These are phyloP conservation scores for Allium fistulosum DNA, from an alignment of 106 monocot species.

Conservation along the genomic window DNA sequence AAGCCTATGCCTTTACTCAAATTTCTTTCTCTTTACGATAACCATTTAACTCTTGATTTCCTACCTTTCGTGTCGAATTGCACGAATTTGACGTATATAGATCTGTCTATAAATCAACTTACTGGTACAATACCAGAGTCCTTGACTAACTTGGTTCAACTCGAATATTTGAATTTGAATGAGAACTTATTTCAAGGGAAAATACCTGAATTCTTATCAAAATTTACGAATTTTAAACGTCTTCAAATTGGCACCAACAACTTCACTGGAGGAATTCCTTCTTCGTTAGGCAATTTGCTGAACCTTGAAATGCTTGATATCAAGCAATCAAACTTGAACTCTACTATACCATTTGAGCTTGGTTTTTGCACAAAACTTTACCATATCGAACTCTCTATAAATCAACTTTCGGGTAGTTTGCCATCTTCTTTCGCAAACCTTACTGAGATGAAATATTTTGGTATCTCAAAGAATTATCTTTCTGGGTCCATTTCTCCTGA, in stretches of 20 bases:
- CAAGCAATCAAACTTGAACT: constrained; percentile 14
- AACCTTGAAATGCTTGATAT: constrained; percentile 37
- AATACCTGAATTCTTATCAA: not conserved
- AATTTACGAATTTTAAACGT: not conserved
- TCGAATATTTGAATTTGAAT: constrained; percentile 6
- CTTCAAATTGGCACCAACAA: not conserved
- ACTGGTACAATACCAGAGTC: constrained; percentile 19
- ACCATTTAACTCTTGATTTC: constrained; percentile 26
- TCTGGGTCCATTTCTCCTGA: constrained; percentile 16
- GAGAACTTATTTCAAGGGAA: constrained; percentile 12
- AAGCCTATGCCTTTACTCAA: constrained; percentile 27
- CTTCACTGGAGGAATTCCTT: constrained; percentile 14
- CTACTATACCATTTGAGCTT: constrained; percentile 41
- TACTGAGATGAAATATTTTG: constrained; percentile 17
- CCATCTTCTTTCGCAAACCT: constrained; percentile 17
- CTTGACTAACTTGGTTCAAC: constrained; percentile 24
- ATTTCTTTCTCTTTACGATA: constrained; percentile 30
- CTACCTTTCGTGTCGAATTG: constrained; percentile 43
- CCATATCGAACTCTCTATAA: not conserved
- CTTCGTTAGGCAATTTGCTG: constrained; percentile 7
- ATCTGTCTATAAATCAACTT: constrained; percentile 29
- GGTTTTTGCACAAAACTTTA: constrained; percentile 25
- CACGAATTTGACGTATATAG: constrained; percentile 43
- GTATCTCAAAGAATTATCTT: constrained; percentile 16
- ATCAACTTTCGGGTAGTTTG: constrained; percentile 20